Percentiles rank a stretch among this genome's conserved stretches.
Conservation (phyloP, 495 filamentous ascomycete species). For the Penicillium subrubescens region DNA sequence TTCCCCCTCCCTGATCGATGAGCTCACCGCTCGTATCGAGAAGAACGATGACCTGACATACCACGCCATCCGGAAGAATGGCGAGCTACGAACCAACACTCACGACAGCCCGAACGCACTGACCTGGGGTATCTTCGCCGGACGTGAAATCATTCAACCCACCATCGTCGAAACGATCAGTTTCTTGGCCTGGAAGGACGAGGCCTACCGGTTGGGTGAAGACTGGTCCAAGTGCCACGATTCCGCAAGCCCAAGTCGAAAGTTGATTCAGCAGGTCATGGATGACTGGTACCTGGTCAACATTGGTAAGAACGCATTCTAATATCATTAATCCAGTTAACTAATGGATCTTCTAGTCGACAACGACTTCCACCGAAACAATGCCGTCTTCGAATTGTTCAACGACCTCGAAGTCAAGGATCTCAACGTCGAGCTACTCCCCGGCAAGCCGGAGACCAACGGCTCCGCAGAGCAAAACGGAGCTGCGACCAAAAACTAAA, state of each 20-base stretch:
- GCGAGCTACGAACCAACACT: constrained; percentile 82
- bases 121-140: constrained; percentile 99
- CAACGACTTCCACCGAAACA: constrained; percentile 87
- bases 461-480: constrained; percentile 26
- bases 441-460: constrained; percentile 26
- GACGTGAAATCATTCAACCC: constrained; percentile 97
- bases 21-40: constrained; percentile 79
- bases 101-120: constrained; percentile 88
- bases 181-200: constrained; percentile 99
- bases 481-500: constrained; percentile 35
- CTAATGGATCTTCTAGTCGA: constrained; percentile 61
- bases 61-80: constrained; percentile 82
- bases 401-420: constrained; percentile 71
- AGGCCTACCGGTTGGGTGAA: constrained; percentile 87
- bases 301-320: constrained; percentile 67
- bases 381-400: constrained; percentile 82
- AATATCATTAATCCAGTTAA: background rate
- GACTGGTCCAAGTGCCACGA: constrained; percentile 95
- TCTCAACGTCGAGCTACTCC: constrained; percentile 50
- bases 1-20: constrained; percentile 77
- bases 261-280: constrained; percentile 81
- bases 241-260: constrained; percentile 73
- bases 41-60: constrained; percentile 82
- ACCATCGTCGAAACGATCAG: constrained; percentile 98
- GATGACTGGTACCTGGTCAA: constrained; percentile 92